phyloP scores from a whole-genome alignment of 306 rosid genomes.

The Elaeagnus macrophylla region DNA sequence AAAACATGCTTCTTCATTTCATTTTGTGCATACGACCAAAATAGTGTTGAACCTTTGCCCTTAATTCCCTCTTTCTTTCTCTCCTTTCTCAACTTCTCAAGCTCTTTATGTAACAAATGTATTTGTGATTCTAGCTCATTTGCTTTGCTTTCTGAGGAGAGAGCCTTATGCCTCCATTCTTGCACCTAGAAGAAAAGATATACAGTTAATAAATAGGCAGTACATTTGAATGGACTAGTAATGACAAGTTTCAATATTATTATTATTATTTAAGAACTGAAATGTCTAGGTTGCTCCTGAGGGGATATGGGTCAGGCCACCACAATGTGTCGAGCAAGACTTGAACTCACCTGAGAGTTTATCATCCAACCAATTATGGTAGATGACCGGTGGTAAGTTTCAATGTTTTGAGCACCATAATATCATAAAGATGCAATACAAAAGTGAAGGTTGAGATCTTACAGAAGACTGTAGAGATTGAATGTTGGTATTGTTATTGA shows the following conservation, averaged over 20 bases:
- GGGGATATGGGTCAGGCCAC: too few relatives aligned
- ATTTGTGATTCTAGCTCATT: slow-evolving; percentile 37
- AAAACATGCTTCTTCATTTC: slow-evolving; percentile 75
- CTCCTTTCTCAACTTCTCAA: slow-evolving; percentile 34
- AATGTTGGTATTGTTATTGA: slow-evolving; percentile 42
- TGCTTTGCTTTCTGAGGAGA: slow-evolving; percentile 44
- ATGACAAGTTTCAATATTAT: too few relatives aligned
- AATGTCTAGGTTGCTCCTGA: too few relatives aligned
- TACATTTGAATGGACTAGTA: too few relatives aligned
- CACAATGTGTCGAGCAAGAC: too few relatives aligned
- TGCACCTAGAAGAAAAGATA: slow-evolving; percentile 39
- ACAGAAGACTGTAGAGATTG: slow-evolving; percentile 47
- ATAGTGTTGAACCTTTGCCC: slow-evolving; percentile 13
- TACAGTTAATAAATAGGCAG: too few relatives aligned
- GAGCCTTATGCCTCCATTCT: slow-evolving; percentile 78
- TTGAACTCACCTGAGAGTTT: too few relatives aligned
- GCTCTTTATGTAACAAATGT: slow-evolving; percentile 28
- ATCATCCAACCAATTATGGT: too few relatives aligned
- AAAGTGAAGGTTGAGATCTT: slow-evolving; percentile 18
- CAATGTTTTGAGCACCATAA: too few relatives aligned
- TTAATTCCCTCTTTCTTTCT: slow-evolving; percentile 12
- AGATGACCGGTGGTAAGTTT: too few relatives aligned
- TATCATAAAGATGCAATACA: too few relatives aligned
- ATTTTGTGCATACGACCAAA: slow-evolving; percentile 28
- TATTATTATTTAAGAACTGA: too few relatives aligned